phyloP scores from a whole-genome alignment of 2,329 filamentous ascomycete genomes.

The Calonectria hongkongensis region DNA sequence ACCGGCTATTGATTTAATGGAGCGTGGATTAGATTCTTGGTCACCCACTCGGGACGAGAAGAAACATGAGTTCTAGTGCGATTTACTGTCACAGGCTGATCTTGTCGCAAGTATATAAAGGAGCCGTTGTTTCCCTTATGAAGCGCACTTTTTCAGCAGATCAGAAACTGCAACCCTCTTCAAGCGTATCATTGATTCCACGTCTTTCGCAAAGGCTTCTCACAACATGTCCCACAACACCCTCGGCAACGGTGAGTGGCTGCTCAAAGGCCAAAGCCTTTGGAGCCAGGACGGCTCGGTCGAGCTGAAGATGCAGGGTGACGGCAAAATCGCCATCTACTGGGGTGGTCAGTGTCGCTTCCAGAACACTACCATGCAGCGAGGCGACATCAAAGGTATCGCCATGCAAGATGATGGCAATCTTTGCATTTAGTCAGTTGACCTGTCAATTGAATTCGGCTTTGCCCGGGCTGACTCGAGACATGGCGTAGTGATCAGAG shows the following conservation, averaged over 20 bases:
- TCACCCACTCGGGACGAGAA: too few relatives aligned
- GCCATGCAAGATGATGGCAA: background rate
- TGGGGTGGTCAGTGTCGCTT: background rate
- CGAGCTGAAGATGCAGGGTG: background rate
- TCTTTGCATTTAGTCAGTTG: background rate
- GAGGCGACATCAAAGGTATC: background rate
- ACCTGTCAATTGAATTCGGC: background rate
- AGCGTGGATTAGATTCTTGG: too few relatives aligned
- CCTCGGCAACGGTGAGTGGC: background rate
- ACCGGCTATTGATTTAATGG: too few relatives aligned
- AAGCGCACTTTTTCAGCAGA: too few relatives aligned
- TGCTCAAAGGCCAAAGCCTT: background rate
- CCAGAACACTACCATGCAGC: background rate
- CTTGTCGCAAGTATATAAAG: too few relatives aligned
- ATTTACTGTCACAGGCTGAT: too few relatives aligned
- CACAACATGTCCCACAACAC: background rate
- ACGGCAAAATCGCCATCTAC: background rate
- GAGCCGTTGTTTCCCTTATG: too few relatives aligned
- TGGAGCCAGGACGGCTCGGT: background rate
- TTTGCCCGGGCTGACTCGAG: background rate
- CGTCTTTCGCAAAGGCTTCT: background rate
- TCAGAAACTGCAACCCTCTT: too few relatives aligned
- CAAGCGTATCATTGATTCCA: too few relatives aligned
- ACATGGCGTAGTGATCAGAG: conserved; percentile 39
- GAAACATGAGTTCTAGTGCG: too few relatives aligned